A percentile compares a stretch with the other conserved stretches of the same genome.
Conservation (phyloP, 306 rosid genomes). For the Notholithocarpus densiflorus region DNA sequence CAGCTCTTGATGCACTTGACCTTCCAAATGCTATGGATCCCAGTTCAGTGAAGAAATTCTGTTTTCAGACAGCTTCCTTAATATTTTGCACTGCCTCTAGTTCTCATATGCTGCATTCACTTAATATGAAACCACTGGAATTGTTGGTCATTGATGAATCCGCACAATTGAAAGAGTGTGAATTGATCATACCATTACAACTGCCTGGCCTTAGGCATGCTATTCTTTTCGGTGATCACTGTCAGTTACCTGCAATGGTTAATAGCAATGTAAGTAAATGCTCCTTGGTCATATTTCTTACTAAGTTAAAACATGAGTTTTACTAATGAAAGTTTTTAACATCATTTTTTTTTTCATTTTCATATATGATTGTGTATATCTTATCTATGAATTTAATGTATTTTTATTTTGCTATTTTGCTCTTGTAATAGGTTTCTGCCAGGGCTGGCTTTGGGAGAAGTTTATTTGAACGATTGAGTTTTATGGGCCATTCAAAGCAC, state of each 20-base stretch:
- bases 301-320: neutral
- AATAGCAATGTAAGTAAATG: constrained; percentile 48
- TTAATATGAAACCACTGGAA: constrained; percentile 39
- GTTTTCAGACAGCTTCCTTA: constrained; percentile 56
- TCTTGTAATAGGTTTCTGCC: constrained; percentile 36
- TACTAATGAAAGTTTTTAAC: too few relatives aligned
- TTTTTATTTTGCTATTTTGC: neutral
- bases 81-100: constrained; percentile 69
- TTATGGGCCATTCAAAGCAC: constrained; percentile 45
- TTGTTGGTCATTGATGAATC: constrained; percentile 77
- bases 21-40: constrained; percentile 33
- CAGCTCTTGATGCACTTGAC: constrained; percentile 36
- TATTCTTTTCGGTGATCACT: constrained; percentile 77
- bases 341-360: neutral
- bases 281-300: neutral
- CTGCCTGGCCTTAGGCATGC: constrained; percentile 52
- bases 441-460: constrained; percentile 78
- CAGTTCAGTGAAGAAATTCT: constrained; percentile 35
- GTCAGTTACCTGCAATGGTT: constrained; percentile 75
- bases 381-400: too few relatives aligned
- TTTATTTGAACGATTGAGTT: constrained; percentile 61
- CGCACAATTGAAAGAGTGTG: constrained; percentile 74
- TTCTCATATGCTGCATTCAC: constrained; percentile 48
- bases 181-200: constrained; percentile 59
- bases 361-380: too few relatives aligned